Evolutionary conservation across 306 rosid species (phyloP), one percentile per base, ranked within the genome.

Genomic region (Vigna angularis): DNA sequence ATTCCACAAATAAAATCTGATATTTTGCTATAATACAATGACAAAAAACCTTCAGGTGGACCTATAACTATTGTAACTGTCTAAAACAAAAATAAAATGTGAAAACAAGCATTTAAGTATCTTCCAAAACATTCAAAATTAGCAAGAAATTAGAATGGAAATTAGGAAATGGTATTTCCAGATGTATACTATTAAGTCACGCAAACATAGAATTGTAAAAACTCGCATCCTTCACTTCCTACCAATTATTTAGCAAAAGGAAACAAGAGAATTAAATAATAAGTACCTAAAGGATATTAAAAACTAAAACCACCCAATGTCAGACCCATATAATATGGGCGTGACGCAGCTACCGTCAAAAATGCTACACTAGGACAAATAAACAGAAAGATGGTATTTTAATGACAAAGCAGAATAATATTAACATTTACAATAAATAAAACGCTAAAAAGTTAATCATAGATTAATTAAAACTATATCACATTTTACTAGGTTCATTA

Each of bases 1-100:
- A 69, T 45, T 69, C 52, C 70, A 68, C 11, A 74, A 73, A 48
- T 42, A 34, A 68, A 50, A 63, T n/a, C 40, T 1, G 20, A 74
- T 59, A 40, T 72, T 61, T 17, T 16, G 22, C 71, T 68, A 53
- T 16, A 51, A 51, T 36, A 55, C 28, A 70, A 70, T 15, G 63
- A 45, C 24, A 24, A 70, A 44, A 73, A 75, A 55, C 34, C 52
- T 20, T 53, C 45, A 61, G 28, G 66, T 16, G 59, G 34, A 64
- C 24, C 53, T 58, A 58, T 61, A 36, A 22, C 13, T 40, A 58
- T 51, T 51, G 49, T 18, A 17, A 61, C 18, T 36, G 16, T 47
- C 51, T 24, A 77, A 74, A 63, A 51, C 52, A 34, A 15, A 67
- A 38, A 3, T 66, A 47, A 72, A 73, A 28, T 5, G 47, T 32